These are phyloP conservation scores for Themeda triandra DNA, from an alignment of 176 grass and related monocot genomes.

Conservation along the genomic window DNA sequence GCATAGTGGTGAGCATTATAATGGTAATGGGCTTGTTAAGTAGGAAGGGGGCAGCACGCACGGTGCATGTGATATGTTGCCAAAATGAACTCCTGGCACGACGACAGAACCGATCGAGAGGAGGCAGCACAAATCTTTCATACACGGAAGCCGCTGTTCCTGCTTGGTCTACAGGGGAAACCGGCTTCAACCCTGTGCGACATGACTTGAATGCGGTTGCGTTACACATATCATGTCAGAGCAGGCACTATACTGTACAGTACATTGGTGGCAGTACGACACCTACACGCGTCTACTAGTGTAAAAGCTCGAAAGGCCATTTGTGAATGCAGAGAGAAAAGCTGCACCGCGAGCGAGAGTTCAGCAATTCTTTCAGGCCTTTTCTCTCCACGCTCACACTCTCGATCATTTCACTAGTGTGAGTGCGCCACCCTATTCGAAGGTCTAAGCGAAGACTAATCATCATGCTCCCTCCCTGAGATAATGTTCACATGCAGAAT, in stretches of 20 bases:
- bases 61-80: neutral
- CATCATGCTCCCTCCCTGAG: neutral
- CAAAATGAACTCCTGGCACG: conserved; percentile 16
- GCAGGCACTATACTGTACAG: neutral
- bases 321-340: conserved; percentile 41
- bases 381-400: conserved; percentile 36
- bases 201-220: conserved; percentile 22
- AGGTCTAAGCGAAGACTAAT: neutral
- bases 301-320: conserved; percentile 48
- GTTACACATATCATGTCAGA: conserved; percentile 42
- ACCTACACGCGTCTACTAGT: conserved; percentile 1
- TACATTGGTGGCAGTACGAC: neutral
- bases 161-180: conserved; percentile 35
- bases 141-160: conserved; percentile 29
- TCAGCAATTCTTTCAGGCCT: conserved; percentile 18
- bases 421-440: conserved; percentile 8
- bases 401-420: conserved; percentile 23
- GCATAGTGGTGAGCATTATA: conserved; percentile 6
- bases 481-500: neutral
- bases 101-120: neutral
- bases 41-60: neutral
- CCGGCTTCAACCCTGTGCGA: neutral
- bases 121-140: conserved; percentile 21
- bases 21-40: conserved; percentile 2
- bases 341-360: conserved; percentile 24